Evolutionary conservation across 2,329 filamentous ascomycete genomes (phyloP).

Genomic region (Sclerotinia subarctica): DNA sequence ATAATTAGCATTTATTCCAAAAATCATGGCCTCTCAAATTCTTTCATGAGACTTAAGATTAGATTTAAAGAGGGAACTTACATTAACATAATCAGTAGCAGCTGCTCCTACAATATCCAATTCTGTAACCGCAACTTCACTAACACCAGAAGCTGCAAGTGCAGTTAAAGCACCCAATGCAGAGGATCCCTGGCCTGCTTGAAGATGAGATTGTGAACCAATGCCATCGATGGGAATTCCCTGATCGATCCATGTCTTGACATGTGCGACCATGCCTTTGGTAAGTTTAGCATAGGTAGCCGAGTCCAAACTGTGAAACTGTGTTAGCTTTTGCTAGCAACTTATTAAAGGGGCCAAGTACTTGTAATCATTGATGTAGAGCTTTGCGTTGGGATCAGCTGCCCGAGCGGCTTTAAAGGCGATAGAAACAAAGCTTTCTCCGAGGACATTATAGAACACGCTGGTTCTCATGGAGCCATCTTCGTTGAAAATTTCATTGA

Average conservation of each 20-base stretch:
- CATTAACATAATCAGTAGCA: conserved; percentile 23
- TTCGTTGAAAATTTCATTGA: conserved; percentile 60
- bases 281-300: conserved; percentile 60
- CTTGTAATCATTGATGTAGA: conserved; percentile 76
- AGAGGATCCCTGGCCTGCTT: conserved; percentile 20
- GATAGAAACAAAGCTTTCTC: conserved; percentile 66
- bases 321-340: background rate
- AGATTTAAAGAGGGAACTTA: conserved; percentile 18
- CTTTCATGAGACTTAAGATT: too few species aligned
- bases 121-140: conserved; percentile 60
- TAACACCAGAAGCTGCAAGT: conserved; percentile 47
- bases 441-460: conserved; percentile 66
- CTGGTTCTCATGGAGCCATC: conserved; percentile 28
- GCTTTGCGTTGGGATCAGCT: conserved; percentile 63
- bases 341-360: conserved; percentile 40
- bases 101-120: conserved; percentile 50
- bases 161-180: conserved; percentile 23
- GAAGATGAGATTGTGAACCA: conserved; percentile 33
- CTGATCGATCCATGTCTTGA: conserved; percentile 60
- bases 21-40: too few species aligned
- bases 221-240: conserved; percentile 66
- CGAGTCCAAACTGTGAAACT: conserved; percentile 56
- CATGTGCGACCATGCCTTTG: conserved; percentile 52
- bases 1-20: background rate
- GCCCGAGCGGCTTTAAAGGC: conserved; percentile 66